Evolutionary conservation across 1,284 basidiomycete species (phyloP).

Genomic region (Tylopilus orsonianus): DNA sequence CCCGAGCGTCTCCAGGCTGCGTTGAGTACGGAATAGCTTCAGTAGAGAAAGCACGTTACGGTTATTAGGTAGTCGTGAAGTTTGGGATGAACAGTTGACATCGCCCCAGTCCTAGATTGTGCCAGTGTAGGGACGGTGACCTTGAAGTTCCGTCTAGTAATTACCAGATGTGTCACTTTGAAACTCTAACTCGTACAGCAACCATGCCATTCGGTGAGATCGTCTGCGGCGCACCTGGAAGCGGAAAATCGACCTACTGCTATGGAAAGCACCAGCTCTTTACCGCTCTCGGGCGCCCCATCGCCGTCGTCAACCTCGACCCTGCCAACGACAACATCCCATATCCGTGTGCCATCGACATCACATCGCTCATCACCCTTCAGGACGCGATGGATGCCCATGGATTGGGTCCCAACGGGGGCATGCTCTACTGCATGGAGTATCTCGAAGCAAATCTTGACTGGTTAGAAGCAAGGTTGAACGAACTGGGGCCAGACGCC

Average conservation of each 20-base stretch:
- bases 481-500: constrained; percentile 64
- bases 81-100: too few relatives aligned
- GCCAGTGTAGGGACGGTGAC: too few relatives aligned
- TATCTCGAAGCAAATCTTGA: constrained; percentile 95
- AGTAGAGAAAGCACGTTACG: too few relatives aligned
- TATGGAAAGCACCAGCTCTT: constrained; percentile 93
- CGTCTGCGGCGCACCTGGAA: constrained; percentile 90
- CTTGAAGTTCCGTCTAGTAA: too few relatives aligned
- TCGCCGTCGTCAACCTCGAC: constrained; percentile 92
- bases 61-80: too few relatives aligned
- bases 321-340: constrained; percentile 90
- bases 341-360: constrained; percentile 89
- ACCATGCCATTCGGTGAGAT: constrained; percentile 83
- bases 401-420: constrained; percentile 93
- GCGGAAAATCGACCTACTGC: constrained; percentile 94
- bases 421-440: constrained; percentile 96
- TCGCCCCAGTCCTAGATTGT: too few relatives aligned
- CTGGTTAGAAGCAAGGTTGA: constrained; percentile 84
- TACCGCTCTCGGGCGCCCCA: constrained; percentile 81
- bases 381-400: constrained; percentile 87
- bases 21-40: too few relatives aligned
- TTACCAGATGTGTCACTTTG: neutral
- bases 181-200: neutral
- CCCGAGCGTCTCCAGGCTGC: too few relatives aligned
- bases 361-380: constrained; percentile 86